Percentiles rank a stretch among this genome's conserved stretches.
phyloP scores from a whole-genome alignment of 2,329 filamentous ascomycete species.

The Fusarium sambucinum region DNA sequence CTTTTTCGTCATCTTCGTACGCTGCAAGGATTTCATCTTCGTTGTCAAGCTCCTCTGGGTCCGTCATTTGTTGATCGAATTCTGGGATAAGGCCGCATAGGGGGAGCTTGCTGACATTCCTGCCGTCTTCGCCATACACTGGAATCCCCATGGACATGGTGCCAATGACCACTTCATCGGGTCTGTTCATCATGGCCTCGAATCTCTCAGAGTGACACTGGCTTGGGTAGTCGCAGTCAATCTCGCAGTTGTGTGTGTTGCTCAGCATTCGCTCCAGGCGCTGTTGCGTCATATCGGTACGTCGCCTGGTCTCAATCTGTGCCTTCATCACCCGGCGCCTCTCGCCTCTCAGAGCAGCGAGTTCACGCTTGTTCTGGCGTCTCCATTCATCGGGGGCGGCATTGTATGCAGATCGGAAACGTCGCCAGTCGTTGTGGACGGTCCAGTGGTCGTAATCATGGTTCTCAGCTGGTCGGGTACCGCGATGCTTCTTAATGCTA shows the following conservation, averaged over 20 bases:
- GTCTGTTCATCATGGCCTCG: not conserved
- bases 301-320: not conserved
- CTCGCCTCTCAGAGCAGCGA: not conserved
- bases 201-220: constrained; percentile 36
- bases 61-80: constrained; percentile 5
- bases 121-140: not conserved
- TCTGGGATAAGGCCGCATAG: constrained; percentile 26
- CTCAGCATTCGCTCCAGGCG: constrained; percentile 17
- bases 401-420: constrained; percentile 21
- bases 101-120: not conserved
- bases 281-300: not conserved
- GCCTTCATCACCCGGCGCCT: not conserved
- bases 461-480: not conserved
- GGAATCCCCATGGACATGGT: not conserved
- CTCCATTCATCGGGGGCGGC: constrained; percentile 15
- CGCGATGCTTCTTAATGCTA: not conserved
- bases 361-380: not conserved
- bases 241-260: constrained; percentile 32
- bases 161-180: not conserved
- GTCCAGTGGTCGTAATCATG: constrained; percentile 53
- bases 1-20: constrained; percentile 11
- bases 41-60: not conserved
- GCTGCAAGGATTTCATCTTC: constrained; percentile 17
- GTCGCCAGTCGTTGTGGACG: constrained; percentile 48
- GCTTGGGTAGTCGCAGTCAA: constrained; percentile 45